Evolutionary conservation across 371 early-diverging fungal species (phyloP).

Genomic region (Syncephalastrum monosporum): DNA sequence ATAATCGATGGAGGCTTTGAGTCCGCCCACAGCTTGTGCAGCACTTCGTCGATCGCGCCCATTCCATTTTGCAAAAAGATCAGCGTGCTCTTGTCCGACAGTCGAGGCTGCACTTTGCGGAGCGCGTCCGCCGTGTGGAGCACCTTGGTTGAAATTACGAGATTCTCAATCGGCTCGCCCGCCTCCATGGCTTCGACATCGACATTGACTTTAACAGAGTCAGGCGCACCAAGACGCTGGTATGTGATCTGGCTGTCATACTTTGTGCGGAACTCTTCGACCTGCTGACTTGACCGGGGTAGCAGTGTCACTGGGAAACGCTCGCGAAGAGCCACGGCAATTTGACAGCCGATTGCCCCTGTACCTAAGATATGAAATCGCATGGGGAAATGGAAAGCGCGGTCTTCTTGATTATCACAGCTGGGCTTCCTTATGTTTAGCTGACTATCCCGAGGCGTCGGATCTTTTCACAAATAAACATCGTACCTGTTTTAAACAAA

Average conservation of each 20-base stretch:
- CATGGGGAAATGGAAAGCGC: slow-evolving; percentile 11
- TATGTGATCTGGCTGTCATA: slow-evolving; percentile 27
- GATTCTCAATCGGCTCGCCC: slow-evolving; percentile 16
- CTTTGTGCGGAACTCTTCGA: slow-evolving; percentile 20
- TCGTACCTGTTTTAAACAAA: too few species aligned
- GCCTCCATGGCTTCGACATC: slow-evolving; percentile 7
- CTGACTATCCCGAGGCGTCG: too few species aligned
- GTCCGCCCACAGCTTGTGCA: slow-evolving; percentile 30
- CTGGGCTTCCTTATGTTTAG: too few species aligned
- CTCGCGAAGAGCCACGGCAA: slow-evolving; percentile 25
- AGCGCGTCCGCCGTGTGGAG: slow-evolving; percentile 49
- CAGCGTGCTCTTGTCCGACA: slow-evolving; percentile 43
- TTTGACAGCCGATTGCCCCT: slow-evolving; percentile 46
- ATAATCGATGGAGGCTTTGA: slow-evolving; percentile 37
- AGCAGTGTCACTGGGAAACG: slow-evolving; percentile 34
- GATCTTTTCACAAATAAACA: too few species aligned
- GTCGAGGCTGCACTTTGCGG: slow-evolving; percentile 27
- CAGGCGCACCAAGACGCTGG: slow-evolving; percentile 8
- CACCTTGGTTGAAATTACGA: slow-evolving; percentile 46
- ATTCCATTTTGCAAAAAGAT: slow-evolving; percentile 66
- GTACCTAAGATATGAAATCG: slow-evolving; percentile 45
- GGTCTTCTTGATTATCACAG: too few species aligned
- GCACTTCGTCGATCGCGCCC: slow-evolving; percentile 57
- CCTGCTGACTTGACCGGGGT: slow-evolving; percentile 24
- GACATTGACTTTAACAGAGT: slow-evolving; percentile 12